phyloP scores from a whole-genome alignment of 2,329 filamentous ascomycete genomes.

The Tolypocladium tropicale region DNA sequence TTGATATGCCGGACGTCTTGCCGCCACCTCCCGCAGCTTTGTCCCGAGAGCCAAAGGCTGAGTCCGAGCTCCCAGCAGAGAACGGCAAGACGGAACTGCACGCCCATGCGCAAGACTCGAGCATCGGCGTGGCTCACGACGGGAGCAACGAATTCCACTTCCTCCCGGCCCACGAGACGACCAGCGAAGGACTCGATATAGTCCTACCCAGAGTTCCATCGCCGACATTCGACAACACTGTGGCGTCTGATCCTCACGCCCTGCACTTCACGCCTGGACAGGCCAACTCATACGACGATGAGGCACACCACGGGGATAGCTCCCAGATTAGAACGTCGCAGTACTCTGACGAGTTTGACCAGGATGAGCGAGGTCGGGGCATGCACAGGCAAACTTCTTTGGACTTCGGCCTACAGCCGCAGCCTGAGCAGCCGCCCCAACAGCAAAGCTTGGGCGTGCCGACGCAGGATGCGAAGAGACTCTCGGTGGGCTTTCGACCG shows the following conservation, averaged over 20 bases:
- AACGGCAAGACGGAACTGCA: neutral
- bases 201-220: slow-evolving; percentile 21
- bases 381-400: slow-evolving; percentile 16
- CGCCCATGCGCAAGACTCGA: neutral
- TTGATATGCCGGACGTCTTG: slow-evolving; percentile 16
- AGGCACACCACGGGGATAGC: slow-evolving; percentile 9
- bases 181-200: slow-evolving; percentile 24
- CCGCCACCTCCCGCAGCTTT: slow-evolving; percentile 18
- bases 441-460: slow-evolving; percentile 40
- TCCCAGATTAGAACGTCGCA: slow-evolving; percentile 19
- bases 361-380: slow-evolving; percentile 24
- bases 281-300: slow-evolving; percentile 4
- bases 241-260: slow-evolving; percentile 1
- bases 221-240: slow-evolving; percentile 10
- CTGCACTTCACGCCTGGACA: slow-evolving; percentile 1
- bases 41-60: slow-evolving; percentile 15
- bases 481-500: slow-evolving; percentile 70
- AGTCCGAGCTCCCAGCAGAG: slow-evolving; percentile 6
- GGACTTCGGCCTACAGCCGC: slow-evolving; percentile 9
- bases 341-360: slow-evolving; percentile 22
- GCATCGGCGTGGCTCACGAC: slow-evolving; percentile 9
- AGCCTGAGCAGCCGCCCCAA: slow-evolving; percentile 17
- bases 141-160: slow-evolving; percentile 11
- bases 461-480: slow-evolving; percentile 41
- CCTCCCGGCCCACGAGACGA: slow-evolving; percentile 16